These are phyloP conservation scores for Myxozyma vanderwaltii DNA, from an alignment of 805 yeast species.

Conservation along the genomic window DNA sequence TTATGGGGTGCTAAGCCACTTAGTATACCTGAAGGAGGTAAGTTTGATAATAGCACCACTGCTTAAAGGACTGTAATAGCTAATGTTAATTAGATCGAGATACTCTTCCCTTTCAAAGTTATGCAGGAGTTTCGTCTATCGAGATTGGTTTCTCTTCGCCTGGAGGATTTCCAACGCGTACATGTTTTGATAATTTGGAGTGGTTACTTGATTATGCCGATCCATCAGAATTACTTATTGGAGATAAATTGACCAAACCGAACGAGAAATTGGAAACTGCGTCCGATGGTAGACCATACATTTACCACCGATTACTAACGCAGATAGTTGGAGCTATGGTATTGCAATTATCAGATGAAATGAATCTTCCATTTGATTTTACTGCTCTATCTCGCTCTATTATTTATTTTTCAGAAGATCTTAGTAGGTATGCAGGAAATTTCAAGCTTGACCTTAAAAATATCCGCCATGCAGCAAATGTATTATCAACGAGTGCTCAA, in stretches of 20 bases:
- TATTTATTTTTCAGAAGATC: slow-evolving; percentile 12
- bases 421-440: slow-evolving; percentile 15
- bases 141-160: slow-evolving; percentile 59
- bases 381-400: slow-evolving; percentile 46
- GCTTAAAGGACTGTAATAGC: too few species aligned
- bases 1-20: slow-evolving; percentile 17
- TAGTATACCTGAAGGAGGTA: slow-evolving; percentile 31
- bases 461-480: slow-evolving; percentile 32
- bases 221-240: slow-evolving; percentile 41
- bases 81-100: slow-evolving; percentile 58
- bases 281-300: slow-evolving; percentile 46
- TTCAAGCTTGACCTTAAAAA: slow-evolving; percentile 25
- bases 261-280: neutral
- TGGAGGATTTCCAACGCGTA: slow-evolving; percentile 63
- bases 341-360: slow-evolving; percentile 52
- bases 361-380: slow-evolving; percentile 49
- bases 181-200: slow-evolving; percentile 68
- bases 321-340: slow-evolving; percentile 55
- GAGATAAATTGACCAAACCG: neutral
- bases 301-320: slow-evolving; percentile 58
- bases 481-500: slow-evolving; percentile 41
- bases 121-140: slow-evolving; percentile 49
- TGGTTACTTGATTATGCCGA: slow-evolving; percentile 70
- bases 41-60: slow-evolving; percentile 41
- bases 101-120: slow-evolving; percentile 50